These are phyloP conservation scores for Phoma sp. DNA, from an alignment of 2,329 filamentous ascomycete species.

Conservation along the genomic window DNA sequence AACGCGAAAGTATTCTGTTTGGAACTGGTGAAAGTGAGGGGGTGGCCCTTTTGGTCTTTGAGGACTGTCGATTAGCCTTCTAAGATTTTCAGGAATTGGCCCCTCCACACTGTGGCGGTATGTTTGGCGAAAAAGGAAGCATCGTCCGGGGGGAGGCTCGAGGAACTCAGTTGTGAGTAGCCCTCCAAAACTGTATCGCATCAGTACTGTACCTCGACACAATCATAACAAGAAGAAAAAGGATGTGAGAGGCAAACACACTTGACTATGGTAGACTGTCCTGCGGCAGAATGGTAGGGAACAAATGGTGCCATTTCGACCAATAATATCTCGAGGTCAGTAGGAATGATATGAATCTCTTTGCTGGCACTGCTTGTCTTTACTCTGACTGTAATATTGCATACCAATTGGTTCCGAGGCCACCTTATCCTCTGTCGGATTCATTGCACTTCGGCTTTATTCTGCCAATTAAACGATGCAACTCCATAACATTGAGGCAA, in stretches of 20 bases:
- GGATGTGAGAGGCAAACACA: neutral
- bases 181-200: slow-evolving; percentile 7
- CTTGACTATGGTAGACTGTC: slow-evolving; percentile 10
- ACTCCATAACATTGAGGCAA: neutral
- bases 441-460: neutral
- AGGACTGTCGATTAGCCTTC: slow-evolving; percentile 7
- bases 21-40: slow-evolving; percentile 43
- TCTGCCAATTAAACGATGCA: neutral
- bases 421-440: neutral
- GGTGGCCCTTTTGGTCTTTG: slow-evolving; percentile 26
- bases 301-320: slow-evolving; percentile 11
- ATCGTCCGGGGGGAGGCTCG: slow-evolving; percentile 10
- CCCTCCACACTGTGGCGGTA: slow-evolving; percentile 15
- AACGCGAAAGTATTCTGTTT: slow-evolving; percentile 42
- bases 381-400: neutral
- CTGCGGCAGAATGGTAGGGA: slow-evolving; percentile 7
- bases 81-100: slow-evolving; percentile 8
- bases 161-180: slow-evolving; percentile 13
- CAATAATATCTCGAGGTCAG: neutral
- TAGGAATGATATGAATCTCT: neutral
- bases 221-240: neutral
- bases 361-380: neutral
- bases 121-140: slow-evolving; percentile 14
- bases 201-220: neutral
- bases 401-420: neutral